Conservation (phyloP, 345 rosid species). For the Firmiana major region DNA sequence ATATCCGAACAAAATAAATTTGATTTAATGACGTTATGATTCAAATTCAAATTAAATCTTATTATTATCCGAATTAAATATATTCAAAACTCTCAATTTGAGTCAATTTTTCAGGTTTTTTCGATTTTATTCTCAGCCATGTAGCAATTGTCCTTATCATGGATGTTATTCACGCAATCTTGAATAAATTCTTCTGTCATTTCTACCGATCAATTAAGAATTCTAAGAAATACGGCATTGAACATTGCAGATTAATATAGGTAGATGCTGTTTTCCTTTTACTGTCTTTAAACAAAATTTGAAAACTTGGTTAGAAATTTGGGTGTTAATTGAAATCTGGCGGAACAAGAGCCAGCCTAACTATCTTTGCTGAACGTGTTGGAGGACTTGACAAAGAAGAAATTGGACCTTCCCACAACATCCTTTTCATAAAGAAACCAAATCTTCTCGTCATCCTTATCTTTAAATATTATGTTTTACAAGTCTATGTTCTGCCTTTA, state of each 20-base stretch:
- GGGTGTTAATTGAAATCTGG: not conserved
- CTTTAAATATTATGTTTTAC: not conserved
- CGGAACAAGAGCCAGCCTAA: not conserved
- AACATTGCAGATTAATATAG: not conserved
- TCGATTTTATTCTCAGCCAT: too few relatives aligned
- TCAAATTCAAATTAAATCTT: too few relatives aligned
- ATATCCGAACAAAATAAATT: too few relatives aligned
- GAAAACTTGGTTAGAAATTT: not conserved
- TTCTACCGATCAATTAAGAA: not conserved
- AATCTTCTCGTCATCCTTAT: not conserved
- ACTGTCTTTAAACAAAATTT: not conserved
- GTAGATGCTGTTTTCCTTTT: not conserved
- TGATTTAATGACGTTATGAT: too few relatives aligned
- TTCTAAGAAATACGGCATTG: not conserved
- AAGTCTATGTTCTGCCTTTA: conserved; percentile 15
- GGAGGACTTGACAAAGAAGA: not conserved
- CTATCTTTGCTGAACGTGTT: not conserved
- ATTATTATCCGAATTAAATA: too few relatives aligned
- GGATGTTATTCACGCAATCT: not conserved
- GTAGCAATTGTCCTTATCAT: not conserved
- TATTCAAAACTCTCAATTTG: too few relatives aligned
- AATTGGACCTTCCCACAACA: not conserved
- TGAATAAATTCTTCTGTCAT: not conserved
- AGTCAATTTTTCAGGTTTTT: too few relatives aligned
- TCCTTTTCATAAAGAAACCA: conserved; percentile 17